phyloP scores from a whole-genome alignment of 2,329 filamentous ascomycete species.

The Setomelanomma holmii region DNA sequence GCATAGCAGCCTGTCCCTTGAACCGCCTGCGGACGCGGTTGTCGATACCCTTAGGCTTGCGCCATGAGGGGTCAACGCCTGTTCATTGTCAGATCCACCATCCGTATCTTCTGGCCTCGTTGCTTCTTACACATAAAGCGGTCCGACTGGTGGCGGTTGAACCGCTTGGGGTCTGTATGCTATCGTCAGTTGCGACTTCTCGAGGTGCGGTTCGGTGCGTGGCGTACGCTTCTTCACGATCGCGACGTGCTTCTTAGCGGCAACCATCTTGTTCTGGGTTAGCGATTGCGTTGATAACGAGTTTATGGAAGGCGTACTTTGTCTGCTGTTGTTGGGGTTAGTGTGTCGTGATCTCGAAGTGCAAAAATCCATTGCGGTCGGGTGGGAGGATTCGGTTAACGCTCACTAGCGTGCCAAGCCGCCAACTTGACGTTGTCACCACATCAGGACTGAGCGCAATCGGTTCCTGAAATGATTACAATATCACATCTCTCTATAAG shows the following conservation, averaged over 20 bases:
- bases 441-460: no score
- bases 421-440: no score
- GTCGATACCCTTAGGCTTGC: constrained; percentile 99
- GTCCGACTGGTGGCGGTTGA: constrained; percentile 97
- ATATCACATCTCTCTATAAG: no score
- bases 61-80: constrained; percentile 82
- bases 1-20: constrained; percentile 94
- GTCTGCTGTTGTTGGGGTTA: constrained; percentile 44
- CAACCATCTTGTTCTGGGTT: constrained; percentile 76
- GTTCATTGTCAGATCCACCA: constrained; percentile 36
- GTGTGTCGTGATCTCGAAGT: constrained; percentile 27
- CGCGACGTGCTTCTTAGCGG: constrained; percentile 98
- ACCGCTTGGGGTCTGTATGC: constrained; percentile 82
- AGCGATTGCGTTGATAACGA: constrained; percentile 23
- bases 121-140: constrained; percentile 77
- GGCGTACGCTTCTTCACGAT: constrained; percentile 99
- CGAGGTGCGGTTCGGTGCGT: constrained; percentile 24
- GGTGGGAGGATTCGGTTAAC: no score
- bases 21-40: constrained; percentile 97
- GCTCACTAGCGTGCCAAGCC: background rate
- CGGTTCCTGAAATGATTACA: no score
- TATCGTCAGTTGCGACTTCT: constrained; percentile 44
- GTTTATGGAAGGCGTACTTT: constrained; percentile 40
- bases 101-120: constrained; percentile 12
- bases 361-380: background rate